These are phyloP conservation scores for Pichia gijzeniarum DNA, from an alignment of 805 yeast species.

Conservation along the genomic window DNA sequence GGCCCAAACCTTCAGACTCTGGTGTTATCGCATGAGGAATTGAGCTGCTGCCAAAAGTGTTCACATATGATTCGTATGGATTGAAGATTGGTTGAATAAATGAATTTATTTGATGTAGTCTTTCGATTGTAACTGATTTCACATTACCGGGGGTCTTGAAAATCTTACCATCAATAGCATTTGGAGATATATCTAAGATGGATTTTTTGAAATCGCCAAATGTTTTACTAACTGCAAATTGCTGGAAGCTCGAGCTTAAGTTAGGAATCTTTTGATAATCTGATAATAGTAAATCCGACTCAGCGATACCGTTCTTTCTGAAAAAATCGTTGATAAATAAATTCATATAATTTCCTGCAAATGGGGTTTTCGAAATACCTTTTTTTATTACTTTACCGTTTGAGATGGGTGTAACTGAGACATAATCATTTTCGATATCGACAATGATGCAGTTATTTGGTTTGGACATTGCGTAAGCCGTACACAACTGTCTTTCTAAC, in stretches of 20 bases:
- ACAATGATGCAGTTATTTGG: constrained; percentile 67
- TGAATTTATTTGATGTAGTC: constrained; percentile 4
- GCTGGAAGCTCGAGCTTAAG: constrained; percentile 30
- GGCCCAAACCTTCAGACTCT: constrained; percentile 46
- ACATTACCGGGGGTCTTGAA: constrained; percentile 59
- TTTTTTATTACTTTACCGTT: constrained; percentile 68
- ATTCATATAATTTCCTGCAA: constrained; percentile 81
- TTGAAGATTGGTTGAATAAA: constrained; percentile 66
- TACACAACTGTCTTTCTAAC: constrained; percentile 70
- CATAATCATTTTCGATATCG: constrained; percentile 68
- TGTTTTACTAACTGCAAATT: constrained; percentile 35
- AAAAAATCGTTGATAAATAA: constrained; percentile 50
- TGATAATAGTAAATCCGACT: constrained; percentile 10
- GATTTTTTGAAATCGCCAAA: constrained; percentile 43
- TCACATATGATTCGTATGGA: constrained; percentile 43
- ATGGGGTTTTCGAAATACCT: constrained; percentile 59
- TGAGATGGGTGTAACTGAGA: constrained; percentile 68
- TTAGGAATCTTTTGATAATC: constrained; percentile 7
- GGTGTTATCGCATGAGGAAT: constrained; percentile 36
- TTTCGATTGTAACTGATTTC: constrained; percentile 34
- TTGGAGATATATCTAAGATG: constrained; percentile 24
- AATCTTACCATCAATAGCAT: constrained; percentile 29
- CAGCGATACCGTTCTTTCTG: constrained; percentile 16
- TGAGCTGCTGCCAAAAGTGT: constrained; percentile 12
- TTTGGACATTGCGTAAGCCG: constrained; percentile 70